Base-by-base conservation (phyloP, 306 rosid species). In the Cicer cuneatum region DNA sequence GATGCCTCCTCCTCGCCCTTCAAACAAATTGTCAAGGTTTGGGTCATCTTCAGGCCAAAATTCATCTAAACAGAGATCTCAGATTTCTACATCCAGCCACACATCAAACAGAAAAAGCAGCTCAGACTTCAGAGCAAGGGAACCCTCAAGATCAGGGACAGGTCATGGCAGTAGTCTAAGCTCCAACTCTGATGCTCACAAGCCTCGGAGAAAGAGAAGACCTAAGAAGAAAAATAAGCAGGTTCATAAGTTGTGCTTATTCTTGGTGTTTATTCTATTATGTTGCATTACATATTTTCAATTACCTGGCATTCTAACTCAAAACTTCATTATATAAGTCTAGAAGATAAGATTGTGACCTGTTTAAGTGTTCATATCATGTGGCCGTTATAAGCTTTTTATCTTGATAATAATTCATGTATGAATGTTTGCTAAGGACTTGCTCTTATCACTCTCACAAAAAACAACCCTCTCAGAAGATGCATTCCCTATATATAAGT, bases 121-220 rank as follows among this genome's bases (percentile, higher is more conserved):
- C 61, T 78, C 89, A 21, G 85, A 87, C 84, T 85, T 86, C 75
- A 87, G 68, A 58, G 80, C 76, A 57, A 81, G 89, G 87, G 88
- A 80, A 80, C 81, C 91, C 61, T 90, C 96, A n/a, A 88, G 88
- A 82, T 91, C 95, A 7, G 85, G 83, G 54, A 88, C 95, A 8
- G 76, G 90, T 77, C 95, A 85, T 40, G 89, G 97, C 59, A 94
- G 99, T 81, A 90, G 87, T 78, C 67, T 94, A 72, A 94, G 99
- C 83, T 94, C 99, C 82, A 94, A 94, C 83, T 94, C 97, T 29
- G 99, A 94, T 83, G 99, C 99, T 66, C 95, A 87, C 80, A 94
- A 94, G 72, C 96, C 99, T 48, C 78, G 90, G 74, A 88, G 96
- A 78, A 94, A 94, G 88, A 87, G 99, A 83, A 92, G 99, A 84